These are phyloP conservation scores for Alopecurus myosuroides DNA, from an alignment of 176 grass and related monocot species.

Conservation along the genomic window DNA sequence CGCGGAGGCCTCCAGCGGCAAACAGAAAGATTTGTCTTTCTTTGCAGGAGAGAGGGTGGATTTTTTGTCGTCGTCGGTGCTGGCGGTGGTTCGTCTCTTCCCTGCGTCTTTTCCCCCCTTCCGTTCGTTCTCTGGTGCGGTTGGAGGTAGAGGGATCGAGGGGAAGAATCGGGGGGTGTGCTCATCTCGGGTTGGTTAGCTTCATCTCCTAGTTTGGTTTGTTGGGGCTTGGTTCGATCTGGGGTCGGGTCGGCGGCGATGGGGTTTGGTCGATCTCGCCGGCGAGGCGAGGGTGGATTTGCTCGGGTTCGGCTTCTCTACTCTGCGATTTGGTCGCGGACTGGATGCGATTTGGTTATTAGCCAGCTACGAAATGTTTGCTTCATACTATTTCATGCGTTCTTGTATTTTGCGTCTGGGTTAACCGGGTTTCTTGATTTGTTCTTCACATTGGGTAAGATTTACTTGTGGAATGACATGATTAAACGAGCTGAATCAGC, in stretches of 20 bases:
- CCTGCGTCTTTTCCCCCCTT: neutral
- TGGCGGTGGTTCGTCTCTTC: neutral
- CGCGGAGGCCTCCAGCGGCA: neutral
- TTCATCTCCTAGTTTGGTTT: neutral
- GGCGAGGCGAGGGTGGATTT: neutral
- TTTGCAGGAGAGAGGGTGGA: neutral
- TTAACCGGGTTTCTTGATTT: neutral
- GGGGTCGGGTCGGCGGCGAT: neutral
- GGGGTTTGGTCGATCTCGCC: slow-evolving; percentile 29
- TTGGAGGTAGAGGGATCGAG: neutral
- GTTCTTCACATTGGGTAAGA: neutral
- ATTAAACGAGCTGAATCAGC: neutral
- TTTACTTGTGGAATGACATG: slow-evolving; percentile 6
- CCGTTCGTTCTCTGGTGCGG: neutral
- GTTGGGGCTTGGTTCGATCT: slow-evolving; percentile 14
- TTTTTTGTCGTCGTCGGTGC: neutral
- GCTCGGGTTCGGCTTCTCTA: neutral
- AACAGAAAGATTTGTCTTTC: neutral
- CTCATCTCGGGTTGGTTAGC: neutral
- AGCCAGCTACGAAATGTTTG: neutral
- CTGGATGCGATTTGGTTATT: neutral
- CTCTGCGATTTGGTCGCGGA: neutral
- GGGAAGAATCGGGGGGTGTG: neutral
- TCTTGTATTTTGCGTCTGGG: neutral
- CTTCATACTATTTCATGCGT: neutral